A percentile compares a stretch with the other conserved stretches of the same genome.
These are phyloP conservation scores for Blepharisma stoltei DNA, from an alignment of 73 alveolate genomes.

Conservation along the genomic window DNA sequence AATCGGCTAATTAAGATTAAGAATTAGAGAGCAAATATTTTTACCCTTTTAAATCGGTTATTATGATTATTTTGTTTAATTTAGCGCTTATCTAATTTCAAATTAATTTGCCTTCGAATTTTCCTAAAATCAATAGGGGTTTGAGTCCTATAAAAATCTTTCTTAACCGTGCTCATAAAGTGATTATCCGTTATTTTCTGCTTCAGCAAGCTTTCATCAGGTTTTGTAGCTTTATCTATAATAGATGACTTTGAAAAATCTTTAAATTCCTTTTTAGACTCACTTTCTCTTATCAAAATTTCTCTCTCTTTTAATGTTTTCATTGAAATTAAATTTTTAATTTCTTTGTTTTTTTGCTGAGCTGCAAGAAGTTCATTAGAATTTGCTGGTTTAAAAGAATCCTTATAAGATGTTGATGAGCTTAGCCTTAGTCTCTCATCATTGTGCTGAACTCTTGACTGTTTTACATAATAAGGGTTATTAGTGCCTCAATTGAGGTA, in stretches of 20 bases:
- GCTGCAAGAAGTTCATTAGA: neutral
- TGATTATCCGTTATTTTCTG: constrained; percentile 10
- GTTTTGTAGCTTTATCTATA: constrained; percentile 1
- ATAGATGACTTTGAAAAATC: neutral
- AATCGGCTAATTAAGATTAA: too few relatives aligned
- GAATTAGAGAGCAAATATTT: too few relatives aligned
- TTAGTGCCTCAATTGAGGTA: neutral
- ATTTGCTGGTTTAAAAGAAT: neutral
- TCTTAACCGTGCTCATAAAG: neutral
- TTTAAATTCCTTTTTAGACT: constrained; percentile 1
- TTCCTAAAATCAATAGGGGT: too few relatives aligned
- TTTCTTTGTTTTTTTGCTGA: neutral
- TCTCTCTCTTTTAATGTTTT: neutral
- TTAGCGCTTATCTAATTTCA: too few relatives aligned
- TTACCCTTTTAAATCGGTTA: too few relatives aligned
- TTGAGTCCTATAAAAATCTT: neutral
- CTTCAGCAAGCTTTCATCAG: neutral
- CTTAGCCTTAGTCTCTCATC: neutral
- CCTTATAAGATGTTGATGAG: neutral
- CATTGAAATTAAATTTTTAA: neutral
- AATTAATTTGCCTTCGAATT: too few relatives aligned
- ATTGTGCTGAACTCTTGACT: neutral
- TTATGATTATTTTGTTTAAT: too few relatives aligned
- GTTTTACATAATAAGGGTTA: neutral
- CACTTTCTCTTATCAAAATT: neutral